These are phyloP conservation scores for Dissophora globulifera DNA, from an alignment of 192 early-diverging fungal genomes.

Conservation along the genomic window DNA sequence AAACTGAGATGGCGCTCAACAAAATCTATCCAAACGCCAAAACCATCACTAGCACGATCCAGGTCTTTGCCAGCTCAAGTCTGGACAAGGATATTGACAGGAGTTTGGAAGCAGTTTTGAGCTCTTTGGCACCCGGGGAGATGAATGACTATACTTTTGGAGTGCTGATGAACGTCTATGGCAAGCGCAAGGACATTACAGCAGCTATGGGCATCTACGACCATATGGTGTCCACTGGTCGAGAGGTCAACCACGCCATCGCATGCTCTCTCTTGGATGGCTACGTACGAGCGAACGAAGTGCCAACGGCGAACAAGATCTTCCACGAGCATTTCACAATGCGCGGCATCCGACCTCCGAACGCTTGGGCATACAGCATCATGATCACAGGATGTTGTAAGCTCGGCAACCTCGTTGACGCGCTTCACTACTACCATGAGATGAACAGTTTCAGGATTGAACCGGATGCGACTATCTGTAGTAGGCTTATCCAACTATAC, in stretches of 20 bases:
- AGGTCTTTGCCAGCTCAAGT: slow-evolving; percentile 31
- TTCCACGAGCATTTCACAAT: slow-evolving; percentile 43
- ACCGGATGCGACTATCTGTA: slow-evolving; percentile 26
- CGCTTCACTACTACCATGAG: slow-evolving; percentile 39
- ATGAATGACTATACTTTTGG: slow-evolving; percentile 45
- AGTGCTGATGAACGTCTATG: slow-evolving; percentile 47
- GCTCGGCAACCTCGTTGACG: slow-evolving; percentile 16
- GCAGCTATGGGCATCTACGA: slow-evolving; percentile 33
- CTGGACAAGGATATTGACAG: slow-evolving; percentile 27
- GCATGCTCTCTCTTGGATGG: slow-evolving; percentile 41
- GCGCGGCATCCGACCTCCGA: slow-evolving; percentile 5
- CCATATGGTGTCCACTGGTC: slow-evolving; percentile 30
- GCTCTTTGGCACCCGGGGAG: slow-evolving; percentile 30
- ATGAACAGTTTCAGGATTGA: slow-evolving; percentile 35
- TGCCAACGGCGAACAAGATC: slow-evolving; percentile 29
- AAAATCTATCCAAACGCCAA: slow-evolving; percentile 30
- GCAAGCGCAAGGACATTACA: slow-evolving; percentile 37
- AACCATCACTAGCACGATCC: slow-evolving; percentile 44
- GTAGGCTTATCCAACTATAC: slow-evolving; percentile 40
- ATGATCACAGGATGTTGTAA: slow-evolving; percentile 46
- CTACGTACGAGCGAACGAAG: slow-evolving; percentile 16
- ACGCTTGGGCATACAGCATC: slow-evolving; percentile 38
- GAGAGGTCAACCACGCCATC: slow-evolving; percentile 26
- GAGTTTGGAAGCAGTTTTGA: slow-evolving; percentile 11
- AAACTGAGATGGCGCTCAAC: slow-evolving; percentile 37